Base-by-base conservation (phyloP, 257 asterid species). In the Fraxinus anomala region DNA sequence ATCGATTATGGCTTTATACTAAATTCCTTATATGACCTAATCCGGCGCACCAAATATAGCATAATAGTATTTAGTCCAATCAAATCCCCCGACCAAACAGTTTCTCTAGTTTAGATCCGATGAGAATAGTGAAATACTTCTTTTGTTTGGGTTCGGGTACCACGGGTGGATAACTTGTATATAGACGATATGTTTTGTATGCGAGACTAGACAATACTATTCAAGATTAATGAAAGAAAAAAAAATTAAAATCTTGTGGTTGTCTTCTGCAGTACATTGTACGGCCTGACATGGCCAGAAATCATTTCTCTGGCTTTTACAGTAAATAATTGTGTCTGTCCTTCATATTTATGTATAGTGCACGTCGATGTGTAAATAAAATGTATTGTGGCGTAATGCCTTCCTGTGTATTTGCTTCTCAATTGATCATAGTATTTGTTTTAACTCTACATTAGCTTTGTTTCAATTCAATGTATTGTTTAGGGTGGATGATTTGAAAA, bases 301-400 rank as follows among this genome's bases (percentile, higher is more conserved):
- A 63, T 76, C 71, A 61, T 77, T 73, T 72, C 75, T 80, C 74
- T 4, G 49, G 74, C 65, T 68, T 39, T 70, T 30, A 70, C 66
- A 31, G 42, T 69, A 76, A 75, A 72, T 79, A 42, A 34, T 68
- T 69, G 65, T 33, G 47, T 47, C 31, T 44, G 78, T 68, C 39
- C 1, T 28, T 77, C 28, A 33, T 28, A 77, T 73, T 69, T 39
- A 56, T 31, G 81, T 74, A 82, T 61, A 68, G 44, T 21, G 69
- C 69, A 76, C 77, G 87, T 81, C 73, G 66, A 83, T 49, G 24
- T 72, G 63, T 85, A 87, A 84, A 87, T 82, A 73, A 34, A 21
- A 10, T 69, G 74, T 56, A 6, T 28, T 77, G 73, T 37, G 10
- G 10, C 9, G 40, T 36, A 44, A 44, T 44, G 51, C 34, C 34